These are phyloP conservation scores for Hypoxylon sp. DNA, from an alignment of 2,329 filamentous ascomycete genomes.

Conservation along the genomic window DNA sequence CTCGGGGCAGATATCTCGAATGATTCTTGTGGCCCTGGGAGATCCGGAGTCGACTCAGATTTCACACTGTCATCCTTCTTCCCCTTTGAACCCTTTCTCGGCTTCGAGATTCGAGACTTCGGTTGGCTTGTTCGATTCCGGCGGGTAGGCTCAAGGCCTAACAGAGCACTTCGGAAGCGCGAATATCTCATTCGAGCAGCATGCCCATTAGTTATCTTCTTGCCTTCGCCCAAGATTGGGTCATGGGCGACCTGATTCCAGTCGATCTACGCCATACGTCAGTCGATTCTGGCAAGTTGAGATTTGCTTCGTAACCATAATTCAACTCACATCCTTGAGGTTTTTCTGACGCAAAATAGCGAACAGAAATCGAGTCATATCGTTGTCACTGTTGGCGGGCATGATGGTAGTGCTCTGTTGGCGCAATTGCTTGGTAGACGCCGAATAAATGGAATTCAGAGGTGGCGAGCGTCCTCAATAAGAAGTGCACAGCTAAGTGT, in stretches of 20 bases:
- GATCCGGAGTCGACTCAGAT: constrained; percentile 54
- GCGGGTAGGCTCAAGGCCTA: constrained; percentile 65
- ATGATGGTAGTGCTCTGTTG: constrained; percentile 56
- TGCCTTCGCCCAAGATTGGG: constrained; percentile 65
- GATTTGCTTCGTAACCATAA: background rate
- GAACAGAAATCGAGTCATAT: constrained; percentile 71
- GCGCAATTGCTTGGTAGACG: constrained; percentile 29
- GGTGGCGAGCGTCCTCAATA: constrained; percentile 47
- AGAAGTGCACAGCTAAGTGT: constrained; percentile 52
- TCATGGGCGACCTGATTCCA: constrained; percentile 71
- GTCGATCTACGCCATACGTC: constrained; percentile 64
- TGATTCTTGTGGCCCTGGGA: constrained; percentile 44
- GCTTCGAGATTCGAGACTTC: constrained; percentile 64
- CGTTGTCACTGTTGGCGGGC: constrained; percentile 70
- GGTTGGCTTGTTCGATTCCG: constrained; percentile 59
- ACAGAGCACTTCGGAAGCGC: constrained; percentile 65
- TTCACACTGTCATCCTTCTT: constrained; percentile 61
- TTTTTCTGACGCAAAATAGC: constrained; percentile 73
- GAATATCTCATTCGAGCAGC: constrained; percentile 74
- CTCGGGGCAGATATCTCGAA: constrained; percentile 47
- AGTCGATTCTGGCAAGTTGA: constrained; percentile 27
- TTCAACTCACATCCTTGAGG: constrained; percentile 70
- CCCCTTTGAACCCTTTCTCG: constrained; percentile 58
- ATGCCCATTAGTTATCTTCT: constrained; percentile 72
- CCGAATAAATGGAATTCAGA: constrained; percentile 21